Base-by-base conservation (phyloP, 345 rosid species). In the Barbarea vulgaris region DNA sequence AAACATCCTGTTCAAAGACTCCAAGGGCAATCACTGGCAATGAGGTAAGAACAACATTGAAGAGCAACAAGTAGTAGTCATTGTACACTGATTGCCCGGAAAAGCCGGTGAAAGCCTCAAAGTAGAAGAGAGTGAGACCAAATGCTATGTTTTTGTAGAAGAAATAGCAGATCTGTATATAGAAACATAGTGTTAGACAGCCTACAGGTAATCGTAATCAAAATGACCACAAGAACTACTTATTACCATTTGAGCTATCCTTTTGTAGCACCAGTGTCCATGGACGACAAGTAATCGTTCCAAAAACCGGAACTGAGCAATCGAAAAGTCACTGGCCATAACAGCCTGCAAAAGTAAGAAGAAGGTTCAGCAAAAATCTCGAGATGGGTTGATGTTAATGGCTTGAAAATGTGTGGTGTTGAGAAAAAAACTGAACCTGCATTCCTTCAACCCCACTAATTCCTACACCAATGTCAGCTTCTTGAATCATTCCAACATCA, bases 401-500 rank as follows among this genome's bases (percentile, higher is more conserved):
- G 48, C 30, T 36, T 50, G 18, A 64, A 13, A 56, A 46, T 9
- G 31, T 63, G 37, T 41, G 44, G 59, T 33, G 51, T 48, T 25
- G 53, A 72, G 81, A 67, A 33, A 62, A 34, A 69, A 51, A 71
- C 73, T 86, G 70, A 65, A 94, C 99, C 94, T 94, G 99, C 99
- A 95, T 95, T 30, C 99, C 99, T 85, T 95, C 99, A 76, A 90
- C 97, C 5, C 99, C 99, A 70, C 99, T 92, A 72, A 95, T 95
- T 74, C 99, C 99, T 25, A 95, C 87, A 65, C 99, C 99, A 75
- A 95, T 95, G 58, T 95, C 99, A 61, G 99, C 99, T 88, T 95
- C 99, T 85, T 95, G 97, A 81, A 95, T 92, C 99, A 95, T 95
- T 55, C 99, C 99, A 52, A 95, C 99, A 72, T 95, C 99, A 77